Percentiles rank a stretch among this genome's conserved stretches.
These are phyloP conservation scores for Tetracladium setigerum DNA, from an alignment of 495 filamentous ascomycete species.

Conservation along the genomic window DNA sequence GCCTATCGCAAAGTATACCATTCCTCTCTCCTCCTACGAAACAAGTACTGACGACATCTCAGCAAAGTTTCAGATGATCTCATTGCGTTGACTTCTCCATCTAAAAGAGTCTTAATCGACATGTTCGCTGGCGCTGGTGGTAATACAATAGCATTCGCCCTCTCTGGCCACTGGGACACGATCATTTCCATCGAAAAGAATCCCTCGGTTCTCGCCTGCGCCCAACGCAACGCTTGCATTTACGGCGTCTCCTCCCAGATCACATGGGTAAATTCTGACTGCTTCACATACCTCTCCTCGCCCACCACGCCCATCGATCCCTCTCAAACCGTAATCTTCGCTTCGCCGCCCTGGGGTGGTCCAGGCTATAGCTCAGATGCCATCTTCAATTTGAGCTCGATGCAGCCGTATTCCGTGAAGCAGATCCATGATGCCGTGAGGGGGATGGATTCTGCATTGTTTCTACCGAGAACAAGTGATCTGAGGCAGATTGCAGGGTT, in stretches of 20 bases:
- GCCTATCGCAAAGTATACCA: slow-evolving; percentile 67
- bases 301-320: slow-evolving; percentile 9
- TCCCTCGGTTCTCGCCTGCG: slow-evolving; percentile 68
- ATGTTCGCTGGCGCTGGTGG: slow-evolving; percentile 87
- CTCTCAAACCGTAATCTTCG: slow-evolving; percentile 55
- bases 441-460: slow-evolving; percentile 54
- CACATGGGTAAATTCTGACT: slow-evolving; percentile 77
- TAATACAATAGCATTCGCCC: slow-evolving; percentile 90
- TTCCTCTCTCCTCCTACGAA: neutral
- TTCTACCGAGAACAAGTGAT: slow-evolving; percentile 83
- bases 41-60: slow-evolving; percentile 6
- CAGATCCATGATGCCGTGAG: slow-evolving; percentile 53
- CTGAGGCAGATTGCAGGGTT: slow-evolving; percentile 70
- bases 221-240: slow-evolving; percentile 83
- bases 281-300: slow-evolving; percentile 45
- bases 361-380: slow-evolving; percentile 68
- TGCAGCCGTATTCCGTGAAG: slow-evolving; percentile 76
- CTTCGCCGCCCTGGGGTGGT: slow-evolving; percentile 93
- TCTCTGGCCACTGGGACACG: slow-evolving; percentile 63
- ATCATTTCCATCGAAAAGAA: slow-evolving; percentile 87
- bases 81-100: slow-evolving; percentile 30
- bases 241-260: slow-evolving; percentile 79
- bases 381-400: slow-evolving; percentile 77
- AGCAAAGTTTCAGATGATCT: slow-evolving; percentile 79
- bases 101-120: slow-evolving; percentile 64